Conservation (phyloP, 208 protist species). For the Crithidia brevicula region DNA sequence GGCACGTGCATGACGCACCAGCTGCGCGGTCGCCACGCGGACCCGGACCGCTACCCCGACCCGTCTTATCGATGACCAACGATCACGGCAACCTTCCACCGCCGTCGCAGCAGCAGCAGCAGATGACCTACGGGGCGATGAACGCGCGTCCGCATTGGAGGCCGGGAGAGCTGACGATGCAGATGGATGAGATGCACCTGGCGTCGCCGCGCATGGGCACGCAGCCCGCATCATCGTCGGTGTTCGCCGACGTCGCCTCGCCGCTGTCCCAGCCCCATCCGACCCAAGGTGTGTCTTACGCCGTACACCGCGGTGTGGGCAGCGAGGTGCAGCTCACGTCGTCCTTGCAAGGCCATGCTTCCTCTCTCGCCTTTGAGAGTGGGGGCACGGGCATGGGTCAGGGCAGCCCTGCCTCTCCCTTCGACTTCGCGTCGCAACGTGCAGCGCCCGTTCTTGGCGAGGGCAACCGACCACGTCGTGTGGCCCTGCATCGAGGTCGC, state of each 20-base stretch:
- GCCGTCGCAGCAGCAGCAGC: conserved; percentile 16
- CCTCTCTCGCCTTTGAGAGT: too few species aligned
- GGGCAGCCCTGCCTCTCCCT: conserved; percentile 1
- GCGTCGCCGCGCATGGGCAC: neutral
- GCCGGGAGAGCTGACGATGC: conserved; percentile 23
- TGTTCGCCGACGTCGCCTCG: neutral
- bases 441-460: neutral
- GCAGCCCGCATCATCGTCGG: neutral
- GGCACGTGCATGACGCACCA: neutral
- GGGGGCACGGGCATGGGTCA: neutral
- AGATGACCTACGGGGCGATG: neutral
- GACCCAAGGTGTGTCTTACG: too few species aligned
- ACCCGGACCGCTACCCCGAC: neutral
- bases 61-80: neutral
- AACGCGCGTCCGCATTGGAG: neutral
- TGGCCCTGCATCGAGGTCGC: neutral
- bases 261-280: neutral
- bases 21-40: conserved; percentile 5
- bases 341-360: too few species aligned
- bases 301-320: too few species aligned
- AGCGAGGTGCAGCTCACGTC: neutral
- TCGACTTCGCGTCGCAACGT: neutral
- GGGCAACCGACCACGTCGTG: neutral
- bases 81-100: neutral
- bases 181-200: conserved; percentile 19